Conservation (phyloP, 768 basidiomycete genomes). For the Mycena belliarum region DNA sequence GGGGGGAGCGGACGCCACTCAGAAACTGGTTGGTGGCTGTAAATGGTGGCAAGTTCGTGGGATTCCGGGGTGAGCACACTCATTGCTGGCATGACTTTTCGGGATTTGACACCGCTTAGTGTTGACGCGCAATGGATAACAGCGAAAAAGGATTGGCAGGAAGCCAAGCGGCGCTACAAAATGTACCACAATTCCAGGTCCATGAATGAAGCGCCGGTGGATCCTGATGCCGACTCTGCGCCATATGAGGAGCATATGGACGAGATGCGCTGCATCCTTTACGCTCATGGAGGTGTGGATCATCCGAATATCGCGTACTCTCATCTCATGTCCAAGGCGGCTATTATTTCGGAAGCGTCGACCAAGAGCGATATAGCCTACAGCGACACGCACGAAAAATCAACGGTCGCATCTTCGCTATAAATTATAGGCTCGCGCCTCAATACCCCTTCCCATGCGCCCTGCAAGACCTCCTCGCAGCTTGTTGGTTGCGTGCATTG, state of each 20-base stretch:
- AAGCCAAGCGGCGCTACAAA: constrained; percentile 60
- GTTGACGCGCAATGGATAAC: constrained; percentile 89
- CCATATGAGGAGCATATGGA: constrained; percentile 73
- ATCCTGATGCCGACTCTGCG: constrained; percentile 32
- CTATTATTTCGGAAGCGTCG: constrained; percentile 83
- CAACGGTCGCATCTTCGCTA: constrained; percentile 84
- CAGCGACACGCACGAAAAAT: constrained; percentile 91
- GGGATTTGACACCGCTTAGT: constrained; percentile 39
- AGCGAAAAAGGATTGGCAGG: constrained; percentile 80
- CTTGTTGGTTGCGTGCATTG: constrained; percentile 55
- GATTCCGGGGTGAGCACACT: constrained; percentile 60
- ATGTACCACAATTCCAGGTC: constrained; percentile 39
- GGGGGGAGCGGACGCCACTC: constrained; percentile 77
- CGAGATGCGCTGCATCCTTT: constrained; percentile 82
- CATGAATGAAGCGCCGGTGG: constrained; percentile 18
- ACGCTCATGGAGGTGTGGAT: constrained; percentile 68
- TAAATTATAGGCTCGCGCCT: constrained; percentile 87
- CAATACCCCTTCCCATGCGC: constrained; percentile 97
- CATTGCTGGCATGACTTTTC: constrained; percentile 2
- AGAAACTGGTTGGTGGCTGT: constrained; percentile 77
- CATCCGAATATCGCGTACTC: neutral
- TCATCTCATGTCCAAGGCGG: constrained; percentile 51
- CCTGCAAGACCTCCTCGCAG: constrained; percentile 84
- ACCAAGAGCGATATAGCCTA: constrained; percentile 78
- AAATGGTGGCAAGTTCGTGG: constrained; percentile 99